phyloP scores from a whole-genome alignment of 441 rosid species.

The Mallotus japonicus region DNA sequence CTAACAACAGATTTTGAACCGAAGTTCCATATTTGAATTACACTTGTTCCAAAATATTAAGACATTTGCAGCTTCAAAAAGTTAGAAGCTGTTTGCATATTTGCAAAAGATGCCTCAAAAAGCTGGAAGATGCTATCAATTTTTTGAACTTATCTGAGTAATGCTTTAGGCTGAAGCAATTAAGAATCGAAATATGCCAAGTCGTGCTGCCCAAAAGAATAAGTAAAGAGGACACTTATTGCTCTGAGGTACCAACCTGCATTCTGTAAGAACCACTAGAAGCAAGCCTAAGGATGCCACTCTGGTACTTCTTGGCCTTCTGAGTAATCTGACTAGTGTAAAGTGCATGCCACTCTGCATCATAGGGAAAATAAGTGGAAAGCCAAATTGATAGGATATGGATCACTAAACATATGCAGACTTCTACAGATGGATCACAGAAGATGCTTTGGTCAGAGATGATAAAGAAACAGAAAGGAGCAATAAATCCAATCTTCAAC shows the following conservation, averaged over 20 bases:
- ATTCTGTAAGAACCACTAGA: conserved; percentile 13
- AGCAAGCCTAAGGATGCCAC: conserved; percentile 13
- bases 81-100: background rate
- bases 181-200: background rate
- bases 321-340: conserved; percentile 13
- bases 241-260: conserved; percentile 8
- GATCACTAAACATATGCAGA: background rate
- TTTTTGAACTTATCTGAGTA: background rate
- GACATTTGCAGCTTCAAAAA: background rate
- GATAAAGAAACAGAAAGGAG: background rate
- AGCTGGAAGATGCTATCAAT: background rate
- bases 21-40: background rate
- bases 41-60: background rate
- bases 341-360: conserved; percentile 15
- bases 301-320: conserved; percentile 16
- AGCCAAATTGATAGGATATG: background rate
- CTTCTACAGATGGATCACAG: background rate
- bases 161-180: background rate
- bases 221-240: background rate
- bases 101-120: background rate
- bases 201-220: background rate
- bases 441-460: background rate
- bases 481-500: background rate
- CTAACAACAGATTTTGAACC: background rate
- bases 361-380: background rate